Conservation (phyloP, 2,329 filamentous ascomycete genomes). For the Ceratocystis cubensis region DNA sequence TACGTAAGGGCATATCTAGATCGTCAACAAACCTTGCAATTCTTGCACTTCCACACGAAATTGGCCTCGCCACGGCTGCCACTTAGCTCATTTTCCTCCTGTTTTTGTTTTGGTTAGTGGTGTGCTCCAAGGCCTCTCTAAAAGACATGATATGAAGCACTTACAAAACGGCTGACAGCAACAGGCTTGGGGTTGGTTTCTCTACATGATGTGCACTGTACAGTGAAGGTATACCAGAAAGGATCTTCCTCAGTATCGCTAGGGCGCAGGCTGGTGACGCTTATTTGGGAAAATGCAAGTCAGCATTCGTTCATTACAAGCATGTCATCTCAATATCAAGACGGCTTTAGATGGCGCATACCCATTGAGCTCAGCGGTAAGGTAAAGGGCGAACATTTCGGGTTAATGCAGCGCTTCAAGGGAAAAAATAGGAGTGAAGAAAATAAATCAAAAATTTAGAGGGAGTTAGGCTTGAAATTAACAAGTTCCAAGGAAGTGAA, state of each 20-base stretch:
- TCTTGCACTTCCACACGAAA: constrained; percentile 99
- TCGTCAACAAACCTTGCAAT: constrained; percentile 62
- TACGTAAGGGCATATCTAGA: background rate
- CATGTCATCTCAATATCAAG: background rate
- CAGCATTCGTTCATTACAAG: constrained; percentile 5
- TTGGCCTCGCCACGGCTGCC: constrained; percentile 92
- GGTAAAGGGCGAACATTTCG: constrained; percentile 51
- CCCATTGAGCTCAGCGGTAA: constrained; percentile 60
- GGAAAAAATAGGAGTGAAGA: background rate
- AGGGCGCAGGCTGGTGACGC: constrained; percentile 81
- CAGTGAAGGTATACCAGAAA: constrained; percentile 96
- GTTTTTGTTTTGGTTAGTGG: constrained; percentile 7
- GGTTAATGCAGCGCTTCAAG: background rate
- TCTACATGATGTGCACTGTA: constrained; percentile 94
- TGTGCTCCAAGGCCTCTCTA: background rate
- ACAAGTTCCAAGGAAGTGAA: background rate
- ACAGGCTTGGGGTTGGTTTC: constrained; percentile 82
- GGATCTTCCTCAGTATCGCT: constrained; percentile 67
- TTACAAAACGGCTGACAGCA: constrained; percentile 75
- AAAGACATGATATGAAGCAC: constrained; percentile 26
- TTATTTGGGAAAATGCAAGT: constrained; percentile 30
- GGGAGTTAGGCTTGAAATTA: background rate
- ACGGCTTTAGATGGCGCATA: constrained; percentile 31
- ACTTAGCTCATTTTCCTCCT: constrained; percentile 85
- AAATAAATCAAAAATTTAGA: background rate